Percentiles rank a stretch among this genome's conserved stretches.
phyloP scores from a whole-genome alignment of 345 rosid genomes.

The Hevea brasiliensis region DNA sequence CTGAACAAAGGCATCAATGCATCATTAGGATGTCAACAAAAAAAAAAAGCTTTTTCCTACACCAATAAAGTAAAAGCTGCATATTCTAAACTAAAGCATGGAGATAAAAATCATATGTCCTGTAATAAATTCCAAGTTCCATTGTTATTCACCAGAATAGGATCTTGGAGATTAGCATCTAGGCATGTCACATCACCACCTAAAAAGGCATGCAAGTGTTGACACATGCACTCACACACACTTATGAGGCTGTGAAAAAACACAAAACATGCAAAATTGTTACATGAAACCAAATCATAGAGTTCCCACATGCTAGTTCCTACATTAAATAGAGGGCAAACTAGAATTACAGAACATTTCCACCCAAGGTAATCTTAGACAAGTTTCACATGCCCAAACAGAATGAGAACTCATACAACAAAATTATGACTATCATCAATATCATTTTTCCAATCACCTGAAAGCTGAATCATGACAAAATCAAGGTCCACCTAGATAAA shows the following conservation, averaged over 20 bases:
- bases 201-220: too few species aligned
- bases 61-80: neutral
- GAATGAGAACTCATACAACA: neutral
- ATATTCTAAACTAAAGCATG: neutral
- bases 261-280: neutral
- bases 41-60: neutral
- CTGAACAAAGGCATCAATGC: neutral
- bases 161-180: too few species aligned
- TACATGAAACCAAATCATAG: neutral
- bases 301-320: neutral
- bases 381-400: neutral
- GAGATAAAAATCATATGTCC: neutral
- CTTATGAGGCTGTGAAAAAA: neutral
- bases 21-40: neutral
- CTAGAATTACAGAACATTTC: neutral
- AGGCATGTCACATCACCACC: neutral
- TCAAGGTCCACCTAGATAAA: neutral
- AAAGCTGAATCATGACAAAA: neutral
- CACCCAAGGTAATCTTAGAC: neutral
- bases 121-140: neutral
- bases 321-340: neutral
- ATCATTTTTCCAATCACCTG: neutral
- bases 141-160: too few species aligned
- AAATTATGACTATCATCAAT: neutral
- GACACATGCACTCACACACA: neutral